Base-by-base conservation (phyloP, 1,284 basidiomycete genomes). In the Melampsora abietis-canadensis region DNA sequence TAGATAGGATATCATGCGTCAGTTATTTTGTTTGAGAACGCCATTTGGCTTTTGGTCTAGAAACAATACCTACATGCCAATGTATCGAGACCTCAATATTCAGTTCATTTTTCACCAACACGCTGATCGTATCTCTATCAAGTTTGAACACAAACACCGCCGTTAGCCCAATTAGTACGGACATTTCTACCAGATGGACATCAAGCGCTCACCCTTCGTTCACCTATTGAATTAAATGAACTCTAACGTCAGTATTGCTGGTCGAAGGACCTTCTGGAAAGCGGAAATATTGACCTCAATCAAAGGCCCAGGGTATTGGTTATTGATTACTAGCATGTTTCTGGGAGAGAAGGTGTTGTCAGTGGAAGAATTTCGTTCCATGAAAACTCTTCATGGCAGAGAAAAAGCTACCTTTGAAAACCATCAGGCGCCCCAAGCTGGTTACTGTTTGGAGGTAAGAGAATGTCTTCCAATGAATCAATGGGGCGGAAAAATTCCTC, bases 241-340 rank as follows among this genome's bases (percentile, higher is more conserved):
- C 27, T 31, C 6, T 61, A 10, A 17, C 15, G 30, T 34, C 21
- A 61, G 59, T 24, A 34, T 8, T 24, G 6, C 17, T 61, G 14
- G 0, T 17, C 7, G 21, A 15, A 24, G 4, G 59, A 61, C 6
- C 19, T 6, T 54, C 31, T 21, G 17, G 21, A 27, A 27, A 31
- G 31, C 24, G 27, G 24, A 84, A 44, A 83, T 79, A 78, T 85
- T 85, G 0, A 82, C 85, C 75, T 86, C 84, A 69, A 86, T 83
- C 5, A 84, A 81, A 0, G 85, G 85, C 1, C 85, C 85, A 0
- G 85, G 85, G 62, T 78, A 84, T 70, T 82, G 80, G 2, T 83
- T 85, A 66, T 86, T 86, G 24, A 86, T 83, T 4, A 84, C 84
- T 8, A 85, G 78, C 83, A 85, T 84, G 0, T 77, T 76, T 68